Base-by-base conservation (phyloP, 768 basidiomycete species). In the Serendipita vermifera region DNA sequence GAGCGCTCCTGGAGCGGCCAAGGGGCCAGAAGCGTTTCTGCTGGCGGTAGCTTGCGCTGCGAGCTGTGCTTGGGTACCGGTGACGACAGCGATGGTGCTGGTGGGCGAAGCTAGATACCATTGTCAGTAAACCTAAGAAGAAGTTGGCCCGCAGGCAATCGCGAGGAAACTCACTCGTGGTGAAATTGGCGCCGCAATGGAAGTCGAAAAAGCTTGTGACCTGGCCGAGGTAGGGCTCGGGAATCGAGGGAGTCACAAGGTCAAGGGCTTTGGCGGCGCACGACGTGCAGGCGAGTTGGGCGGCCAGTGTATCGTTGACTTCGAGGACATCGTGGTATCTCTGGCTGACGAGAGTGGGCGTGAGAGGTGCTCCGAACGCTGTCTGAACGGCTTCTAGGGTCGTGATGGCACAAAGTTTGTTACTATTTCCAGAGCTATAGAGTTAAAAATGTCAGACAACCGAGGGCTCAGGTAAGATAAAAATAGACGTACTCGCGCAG, bases 321-420 rank as follows among this genome's bases (percentile, higher is more conserved):
- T 22, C 46, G 22, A 51, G 46, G 9, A 51, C 26, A 29, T 5
- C 24, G 24, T 4, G 17, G 24, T 51, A 51, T 15, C 32, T 51
- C 32, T 51, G 5, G 5, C 7, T 5, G 9, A 51, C 46, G 22
- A 51, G 24, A 11, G 46, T n/a, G 15, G 46, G 46, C 4, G 46
- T 51, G 24, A 51, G 24, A 9, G 46, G 46, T 31, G 20, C 9
- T 15, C 46, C 46, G 22, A 51, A 31, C n/a, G 46, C 46, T 31
- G 46, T 51, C 32, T 51, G 22, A 22, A 51, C n/a, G 22, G n/a
- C 32, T 51, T 51, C 22, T 5, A 51, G 24, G 7, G 46, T 51
- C 9, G 46, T 51, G 46, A 51, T 51, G n/a, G 46, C 46, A n/a
- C 46, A 51, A 29, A 51, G 46, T 7, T 20, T 29, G 29, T 51